Base-by-base conservation (phyloP, 2,329 filamentous ascomycete genomes). In the Trichophyton simii region DNA sequence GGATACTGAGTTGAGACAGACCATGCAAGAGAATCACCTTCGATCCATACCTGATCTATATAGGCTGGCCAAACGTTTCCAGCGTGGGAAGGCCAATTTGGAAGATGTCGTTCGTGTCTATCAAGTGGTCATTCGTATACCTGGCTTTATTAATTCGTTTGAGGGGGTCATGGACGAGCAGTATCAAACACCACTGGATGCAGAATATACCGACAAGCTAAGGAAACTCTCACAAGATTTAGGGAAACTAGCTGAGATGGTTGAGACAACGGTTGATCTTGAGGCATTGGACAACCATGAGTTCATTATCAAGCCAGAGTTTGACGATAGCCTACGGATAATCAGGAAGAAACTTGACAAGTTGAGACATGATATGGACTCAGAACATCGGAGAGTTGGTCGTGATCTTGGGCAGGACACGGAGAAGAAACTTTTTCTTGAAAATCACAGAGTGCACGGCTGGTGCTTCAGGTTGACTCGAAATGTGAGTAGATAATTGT, bases 401-500 rank as follows among this genome's bases (percentile, higher is more conserved):
- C 80, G 83, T 42, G 92, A 99, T 71, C 82, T 99, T 0, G 85
- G 85, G 62, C 91, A 96, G 71, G 94, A 99, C 67, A 84, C 85
- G n/a, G 91, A 96, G 73, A 99, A 99, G 82, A 99, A 99, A 75
- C 87, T 99, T 22, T 97, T 97, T 73, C 82, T 99, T 11, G 94
- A 99, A 73, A 95, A 94, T 68, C 94, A 99, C 79, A 89, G 87
- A 71, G 88, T 95, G 0, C 91, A 99, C 68, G 94, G 95, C 18
- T 96, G 92, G 85, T 97, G 94, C 74, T 91, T 99, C 82, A 85
- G 94, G 61, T 79, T 99, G 20, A 99, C 94, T 2, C 83, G 94
- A 62, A 92, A 79, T 60, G 63, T 68, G 61, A 57, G 62, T 61
- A 13, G 7, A 38, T 44, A 2, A 7, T 1, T 9, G 41, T 15